Percentiles rank a stretch among this genome's conserved stretches.
phyloP scores from a whole-genome alignment of 1,284 basidiomycete genomes.

The Marasmius fiardii region DNA sequence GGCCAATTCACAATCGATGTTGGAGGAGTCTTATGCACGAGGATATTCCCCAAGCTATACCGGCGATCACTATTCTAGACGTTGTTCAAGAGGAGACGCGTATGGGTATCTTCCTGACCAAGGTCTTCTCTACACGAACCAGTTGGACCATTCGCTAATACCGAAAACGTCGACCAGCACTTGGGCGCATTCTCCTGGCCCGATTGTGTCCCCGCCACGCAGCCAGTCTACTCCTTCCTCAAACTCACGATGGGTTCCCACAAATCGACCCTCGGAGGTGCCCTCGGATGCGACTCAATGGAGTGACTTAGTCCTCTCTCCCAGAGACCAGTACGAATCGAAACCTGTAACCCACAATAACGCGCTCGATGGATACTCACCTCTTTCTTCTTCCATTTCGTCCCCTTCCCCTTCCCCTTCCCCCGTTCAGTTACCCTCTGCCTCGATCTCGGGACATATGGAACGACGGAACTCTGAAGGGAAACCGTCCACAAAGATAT shows the following conservation, averaged over 20 bases:
- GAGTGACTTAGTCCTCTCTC: background rate
- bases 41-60: background rate
- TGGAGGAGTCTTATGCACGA: background rate
- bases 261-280: background rate
- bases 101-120: background rate
- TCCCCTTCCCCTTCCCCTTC: conserved; percentile 13
- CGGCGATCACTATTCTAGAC: background rate
- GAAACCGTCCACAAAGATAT: conserved; percentile 31
- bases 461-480: conserved; percentile 22
- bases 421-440: no score
- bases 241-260: conserved; percentile 2
- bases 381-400: conserved; percentile 9
- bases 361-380: conserved; percentile 1
- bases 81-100: background rate
- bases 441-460: conserved; percentile 2
- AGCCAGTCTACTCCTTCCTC: background rate
- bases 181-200: background rate
- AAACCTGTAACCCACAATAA: conserved; percentile 1
- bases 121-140: background rate
- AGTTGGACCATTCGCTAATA: background rate
- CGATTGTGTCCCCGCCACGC: background rate
- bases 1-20: background rate
- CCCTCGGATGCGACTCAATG: conserved; percentile 2
- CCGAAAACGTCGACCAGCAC: conserved; percentile 2
- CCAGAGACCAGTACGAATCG: conserved; percentile 1